Evolutionary conservation across 2,329 filamentous ascomycete species (phyloP).

Genomic region (Colletotrichum chlorophyti): DNA sequence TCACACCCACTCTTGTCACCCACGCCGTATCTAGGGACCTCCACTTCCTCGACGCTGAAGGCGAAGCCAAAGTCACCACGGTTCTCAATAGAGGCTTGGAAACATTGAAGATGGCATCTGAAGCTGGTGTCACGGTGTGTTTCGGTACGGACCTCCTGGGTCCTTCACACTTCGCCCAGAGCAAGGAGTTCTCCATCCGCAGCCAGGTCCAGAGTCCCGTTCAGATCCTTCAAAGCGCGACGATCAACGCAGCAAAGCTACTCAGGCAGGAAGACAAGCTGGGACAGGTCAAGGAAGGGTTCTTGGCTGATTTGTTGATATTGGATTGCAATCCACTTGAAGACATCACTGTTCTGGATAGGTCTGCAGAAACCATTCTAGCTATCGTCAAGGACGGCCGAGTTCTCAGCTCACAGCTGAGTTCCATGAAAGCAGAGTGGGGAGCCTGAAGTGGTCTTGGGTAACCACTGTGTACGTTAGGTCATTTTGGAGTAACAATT

Average conservation of each 20-base stretch:
- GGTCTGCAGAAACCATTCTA: slow-evolving; percentile 52
- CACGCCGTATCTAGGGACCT: slow-evolving; percentile 54
- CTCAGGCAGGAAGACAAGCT: slow-evolving; percentile 51
- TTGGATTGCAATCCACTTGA: slow-evolving; percentile 60
- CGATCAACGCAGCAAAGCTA: slow-evolving; percentile 56
- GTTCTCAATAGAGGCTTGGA: slow-evolving; percentile 54
- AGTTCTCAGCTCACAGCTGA: slow-evolving; percentile 34
- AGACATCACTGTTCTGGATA: slow-evolving; percentile 57
- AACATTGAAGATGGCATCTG: slow-evolving; percentile 54
- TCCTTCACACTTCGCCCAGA: slow-evolving; percentile 19
- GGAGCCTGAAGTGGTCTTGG: too few relatives aligned
- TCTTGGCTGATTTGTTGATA: slow-evolving; percentile 59
- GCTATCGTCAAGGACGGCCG: slow-evolving; percentile 61
- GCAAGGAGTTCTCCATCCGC: slow-evolving; percentile 1
- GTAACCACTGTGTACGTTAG: too few relatives aligned
- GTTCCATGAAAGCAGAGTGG: background rate
- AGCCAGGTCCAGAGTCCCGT: background rate
- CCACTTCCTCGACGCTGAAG: slow-evolving; percentile 49
- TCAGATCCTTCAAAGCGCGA: slow-evolving; percentile 38
- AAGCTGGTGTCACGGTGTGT: slow-evolving; percentile 61
- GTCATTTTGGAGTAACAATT: too few relatives aligned
- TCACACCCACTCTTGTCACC: slow-evolving; percentile 61
- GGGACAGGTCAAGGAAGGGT: slow-evolving; percentile 57
- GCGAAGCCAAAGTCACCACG: slow-evolving; percentile 53
- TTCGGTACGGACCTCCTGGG: slow-evolving; percentile 52